These are phyloP conservation scores for Phytopythium boreale DNA, from an alignment of 352 stramenopile species.

Conservation along the genomic window DNA sequence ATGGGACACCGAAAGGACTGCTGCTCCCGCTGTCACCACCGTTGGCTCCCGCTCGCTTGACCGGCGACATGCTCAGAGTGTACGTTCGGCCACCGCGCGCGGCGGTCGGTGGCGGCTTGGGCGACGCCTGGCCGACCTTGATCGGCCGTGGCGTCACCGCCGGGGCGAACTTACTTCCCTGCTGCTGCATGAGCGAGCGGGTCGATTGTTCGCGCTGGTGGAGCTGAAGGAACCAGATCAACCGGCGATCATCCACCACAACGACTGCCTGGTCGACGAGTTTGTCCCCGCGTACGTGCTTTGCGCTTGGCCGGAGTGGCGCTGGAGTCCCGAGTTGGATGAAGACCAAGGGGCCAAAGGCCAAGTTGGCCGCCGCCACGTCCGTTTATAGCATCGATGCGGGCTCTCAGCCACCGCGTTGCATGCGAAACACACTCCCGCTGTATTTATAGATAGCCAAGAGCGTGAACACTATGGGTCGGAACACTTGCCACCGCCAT, in stretches of 20 bases:
- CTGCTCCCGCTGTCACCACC: neutral
- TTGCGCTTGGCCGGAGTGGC: neutral
- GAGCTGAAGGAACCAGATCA: neutral
- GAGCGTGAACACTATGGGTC: neutral
- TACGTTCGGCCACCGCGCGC: constrained; percentile 45
- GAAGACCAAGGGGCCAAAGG: neutral
- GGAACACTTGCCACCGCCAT: neutral
- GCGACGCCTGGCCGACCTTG: constrained; percentile 24
- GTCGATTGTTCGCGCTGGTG: neutral
- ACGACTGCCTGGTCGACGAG: neutral
- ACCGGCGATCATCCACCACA: neutral
- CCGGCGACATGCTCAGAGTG: constrained; percentile 39
- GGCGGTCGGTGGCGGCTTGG: constrained; percentile 8
- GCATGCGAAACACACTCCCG: neutral
- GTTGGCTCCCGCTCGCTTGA: constrained; percentile 18
- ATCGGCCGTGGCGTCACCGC: constrained; percentile 59
- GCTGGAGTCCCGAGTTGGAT: neutral
- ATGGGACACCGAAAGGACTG: constrained; percentile 12
- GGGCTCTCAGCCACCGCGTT: neutral
- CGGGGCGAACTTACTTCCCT: constrained; percentile 42
- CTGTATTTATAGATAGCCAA: constrained; percentile 1
- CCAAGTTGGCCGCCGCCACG: neutral
- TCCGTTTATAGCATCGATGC: constrained; percentile 1
- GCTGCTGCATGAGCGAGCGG: constrained; percentile 9
- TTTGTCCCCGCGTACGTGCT: neutral